Conservation (phyloP, 2,329 filamentous ascomycete species). For the Pestalotiopsis sp. region DNA sequence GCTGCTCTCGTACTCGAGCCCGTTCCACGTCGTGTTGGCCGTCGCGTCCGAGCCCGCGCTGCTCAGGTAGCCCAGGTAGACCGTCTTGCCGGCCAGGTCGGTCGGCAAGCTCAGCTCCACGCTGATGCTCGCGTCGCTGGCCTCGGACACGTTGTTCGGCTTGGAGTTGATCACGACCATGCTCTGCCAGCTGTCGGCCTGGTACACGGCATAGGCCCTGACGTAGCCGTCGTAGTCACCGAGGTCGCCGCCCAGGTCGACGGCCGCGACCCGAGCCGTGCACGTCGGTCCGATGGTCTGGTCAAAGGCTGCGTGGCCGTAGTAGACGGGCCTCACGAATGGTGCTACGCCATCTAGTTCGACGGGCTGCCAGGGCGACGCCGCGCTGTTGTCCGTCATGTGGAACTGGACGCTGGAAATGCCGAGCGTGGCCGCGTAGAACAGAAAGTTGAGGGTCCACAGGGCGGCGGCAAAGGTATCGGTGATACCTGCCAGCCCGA, state of each 20-base stretch:
- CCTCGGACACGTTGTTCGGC: constrained; percentile 39
- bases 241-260: constrained; percentile 32
- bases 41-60: constrained; percentile 45
- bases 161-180: constrained; percentile 49
- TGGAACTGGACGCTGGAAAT: constrained; percentile 52
- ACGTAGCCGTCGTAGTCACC: constrained; percentile 41
- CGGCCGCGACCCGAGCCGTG: constrained; percentile 43
- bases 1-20: constrained; percentile 45
- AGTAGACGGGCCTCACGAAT: constrained; percentile 51
- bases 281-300: constrained; percentile 47
- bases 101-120: constrained; percentile 42
- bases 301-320: constrained; percentile 52
- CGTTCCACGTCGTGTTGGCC: constrained; percentile 47
- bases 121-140: constrained; percentile 39
- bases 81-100: constrained; percentile 38
- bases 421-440: constrained; percentile 49
- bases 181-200: constrained; percentile 40
- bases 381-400: constrained; percentile 56
- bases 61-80: constrained; percentile 51
- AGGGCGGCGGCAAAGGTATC: constrained; percentile 52
- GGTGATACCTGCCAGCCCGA: constrained; percentile 46
- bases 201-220: constrained; percentile 47
- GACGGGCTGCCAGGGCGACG: constrained; percentile 51
- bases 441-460: constrained; percentile 55
- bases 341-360: constrained; percentile 38